Conservation (phyloP, 352 stramenopile species). For the Phytophthora sojae region DNA sequence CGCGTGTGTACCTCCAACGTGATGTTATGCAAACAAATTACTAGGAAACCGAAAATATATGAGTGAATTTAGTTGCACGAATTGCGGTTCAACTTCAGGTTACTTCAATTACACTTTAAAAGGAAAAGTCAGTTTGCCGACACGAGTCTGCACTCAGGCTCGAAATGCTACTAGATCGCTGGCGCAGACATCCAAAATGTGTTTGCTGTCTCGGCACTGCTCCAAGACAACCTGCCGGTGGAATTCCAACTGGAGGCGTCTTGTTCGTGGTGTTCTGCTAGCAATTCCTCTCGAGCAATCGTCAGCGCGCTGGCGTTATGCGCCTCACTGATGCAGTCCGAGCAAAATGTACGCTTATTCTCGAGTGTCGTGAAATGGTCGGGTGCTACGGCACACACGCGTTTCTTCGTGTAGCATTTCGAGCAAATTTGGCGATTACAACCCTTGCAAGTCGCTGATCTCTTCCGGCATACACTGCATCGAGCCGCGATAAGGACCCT, state of each 20-base stretch:
- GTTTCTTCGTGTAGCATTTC: conserved; percentile 31
- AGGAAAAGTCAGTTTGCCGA: conserved; percentile 9
- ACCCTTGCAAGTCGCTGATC: conserved; percentile 28
- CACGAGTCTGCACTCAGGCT: conserved; percentile 14
- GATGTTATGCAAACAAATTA: not conserved
- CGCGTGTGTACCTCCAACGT: conserved; percentile 1
- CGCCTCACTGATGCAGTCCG: conserved; percentile 29
- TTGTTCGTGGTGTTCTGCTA: conserved; percentile 16
- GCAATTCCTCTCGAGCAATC: conserved; percentile 33
- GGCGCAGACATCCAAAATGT: conserved; percentile 13
- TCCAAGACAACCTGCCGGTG: conserved; percentile 13
- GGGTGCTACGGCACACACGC: conserved; percentile 30
- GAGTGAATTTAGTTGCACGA: not conserved
- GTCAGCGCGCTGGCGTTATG: conserved; percentile 17
- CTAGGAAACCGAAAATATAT: conserved; percentile 4
- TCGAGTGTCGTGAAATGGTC: conserved; percentile 29
- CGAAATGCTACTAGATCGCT: conserved; percentile 27
- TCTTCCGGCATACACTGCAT: conserved; percentile 25
- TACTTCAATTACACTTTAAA: conserved; percentile 6
- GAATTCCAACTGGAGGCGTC: conserved; percentile 7
- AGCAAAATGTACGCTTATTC: conserved; percentile 39
- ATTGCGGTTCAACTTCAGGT: not conserved
- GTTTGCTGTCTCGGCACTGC: conserved; percentile 5
- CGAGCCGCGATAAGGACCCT: conserved; percentile 9
- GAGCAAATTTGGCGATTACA: conserved; percentile 30